Conservation (phyloP, 1,284 basidiomycete species). For the Fomitopsis schrenkii region DNA sequence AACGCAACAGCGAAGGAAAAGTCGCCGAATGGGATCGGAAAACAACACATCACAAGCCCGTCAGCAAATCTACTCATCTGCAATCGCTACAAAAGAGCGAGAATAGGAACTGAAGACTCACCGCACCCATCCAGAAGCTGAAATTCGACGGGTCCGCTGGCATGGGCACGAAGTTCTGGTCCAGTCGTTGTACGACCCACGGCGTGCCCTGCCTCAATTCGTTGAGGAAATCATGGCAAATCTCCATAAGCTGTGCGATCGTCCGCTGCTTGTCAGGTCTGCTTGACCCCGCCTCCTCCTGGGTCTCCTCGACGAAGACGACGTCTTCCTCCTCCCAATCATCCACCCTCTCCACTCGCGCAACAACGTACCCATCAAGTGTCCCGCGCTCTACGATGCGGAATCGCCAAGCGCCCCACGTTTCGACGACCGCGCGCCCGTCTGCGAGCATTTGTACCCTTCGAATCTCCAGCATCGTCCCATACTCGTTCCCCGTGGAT, state of each 20-base stretch:
- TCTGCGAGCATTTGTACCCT: constrained; percentile 86
- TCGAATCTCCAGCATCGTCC: constrained; percentile 90
- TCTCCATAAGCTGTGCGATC: constrained; percentile 70
- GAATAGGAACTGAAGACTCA: constrained; percentile 24
- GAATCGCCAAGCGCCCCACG: constrained; percentile 82
- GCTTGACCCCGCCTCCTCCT: constrained; percentile 43
- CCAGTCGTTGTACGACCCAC: constrained; percentile 88
- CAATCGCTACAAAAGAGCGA: not conserved
- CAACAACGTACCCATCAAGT: constrained; percentile 89
- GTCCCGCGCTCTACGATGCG: constrained; percentile 78
- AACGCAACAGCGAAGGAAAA: not conserved
- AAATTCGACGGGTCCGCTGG: constrained; percentile 66
- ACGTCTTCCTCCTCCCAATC: constrained; percentile 43
- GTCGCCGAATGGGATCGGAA: not conserved
- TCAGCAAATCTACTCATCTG: not conserved
- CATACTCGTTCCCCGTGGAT: constrained; percentile 61
- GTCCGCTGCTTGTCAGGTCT: constrained; percentile 14
- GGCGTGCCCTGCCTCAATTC: constrained; percentile 80
- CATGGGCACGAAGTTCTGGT: constrained; percentile 72
- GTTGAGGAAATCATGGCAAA: constrained; percentile 77
- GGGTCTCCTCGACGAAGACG: constrained; percentile 43
- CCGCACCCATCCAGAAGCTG: constrained; percentile 87
- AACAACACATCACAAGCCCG: not conserved
- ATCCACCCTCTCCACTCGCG: constrained; percentile 70
- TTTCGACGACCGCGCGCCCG: constrained; percentile 87